Evolutionary conservation across 768 basidiomycete genomes (phyloP), one percentile per base, ranked within the genome.

Genomic region (Russula virescens): DNA sequence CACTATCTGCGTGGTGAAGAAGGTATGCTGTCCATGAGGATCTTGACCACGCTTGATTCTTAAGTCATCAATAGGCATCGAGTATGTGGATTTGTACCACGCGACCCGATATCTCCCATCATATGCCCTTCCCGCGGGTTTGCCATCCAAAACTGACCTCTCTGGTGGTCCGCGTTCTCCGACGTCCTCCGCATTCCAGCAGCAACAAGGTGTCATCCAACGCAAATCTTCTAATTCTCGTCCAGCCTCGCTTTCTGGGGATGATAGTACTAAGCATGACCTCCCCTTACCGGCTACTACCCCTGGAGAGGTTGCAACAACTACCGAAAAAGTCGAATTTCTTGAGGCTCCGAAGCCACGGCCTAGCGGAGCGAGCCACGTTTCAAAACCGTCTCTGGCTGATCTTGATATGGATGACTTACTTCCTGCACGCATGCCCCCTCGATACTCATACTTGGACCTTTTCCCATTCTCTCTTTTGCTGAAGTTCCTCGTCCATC

Each of bases 41-140:
- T 25, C 26, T 26, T 28, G 26, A 11, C 21, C 19, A 10, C 6
- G 8, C 47, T 38, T 10, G 13, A n/a, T 26, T 23, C 6, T 31
- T 5, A 38, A 14, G 23, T 42, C 25, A 28, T 34, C 38, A 16
- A n/a, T 18, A 59, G 71, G 69, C 51, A 73, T 71, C 63, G 70
- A 67, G 65, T 76, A 70, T 59, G 72, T 68, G 60, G 85, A 88
- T 70, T 73, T 88, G 18, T 88, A 86, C 73, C 80, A 86, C 64
- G 80, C 85, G 48, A 83, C 87, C 70, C 89, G 87, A 70, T 87
- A 83, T 71, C 79, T 90, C n/a, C 87, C 88, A 4, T 75, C 82
- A 13, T 87, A 86, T 66, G 78, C 80, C 1, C 72, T 86, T 5
- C 83, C 84, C 1, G 69, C 79, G 2, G 81, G 82, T 35, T 73